A percentile compares a stretch with the other conserved stretches of the same genome.
Conservation (phyloP, 805 yeast species). For the Kuraishia cidri region DNA sequence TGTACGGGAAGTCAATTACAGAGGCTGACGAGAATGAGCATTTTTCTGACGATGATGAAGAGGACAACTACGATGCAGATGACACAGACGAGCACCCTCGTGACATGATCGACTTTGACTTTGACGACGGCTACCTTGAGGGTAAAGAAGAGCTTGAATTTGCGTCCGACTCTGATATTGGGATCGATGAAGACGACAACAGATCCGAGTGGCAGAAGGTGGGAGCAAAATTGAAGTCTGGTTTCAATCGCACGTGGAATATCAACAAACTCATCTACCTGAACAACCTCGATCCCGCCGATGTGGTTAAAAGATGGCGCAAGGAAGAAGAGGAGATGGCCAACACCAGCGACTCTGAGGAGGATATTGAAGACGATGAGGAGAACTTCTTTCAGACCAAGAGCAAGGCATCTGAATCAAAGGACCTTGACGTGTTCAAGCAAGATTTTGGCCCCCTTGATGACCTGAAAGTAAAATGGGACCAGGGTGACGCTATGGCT, state of each 20-base stretch:
- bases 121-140: slow-evolving; percentile 23
- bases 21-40: slow-evolving; percentile 35
- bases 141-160: slow-evolving; percentile 27
- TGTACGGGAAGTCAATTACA: slow-evolving; percentile 42
- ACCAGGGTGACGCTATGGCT: slow-evolving; percentile 26
- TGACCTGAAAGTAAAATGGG: slow-evolving; percentile 36
- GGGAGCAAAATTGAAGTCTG: slow-evolving; percentile 56
- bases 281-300: slow-evolving; percentile 67
- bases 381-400: slow-evolving; percentile 53
- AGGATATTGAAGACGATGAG: slow-evolving; percentile 31
- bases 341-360: slow-evolving; percentile 24
- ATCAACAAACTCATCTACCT: slow-evolving; percentile 73
- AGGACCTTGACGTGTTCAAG: slow-evolving; percentile 26
- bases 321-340: slow-evolving; percentile 37
- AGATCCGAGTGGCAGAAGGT: slow-evolving; percentile 31
- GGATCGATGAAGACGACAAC: slow-evolving; percentile 23
- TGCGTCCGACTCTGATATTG: slow-evolving; percentile 47
- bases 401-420: slow-evolving; percentile 16
- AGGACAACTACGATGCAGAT: slow-evolving; percentile 31
- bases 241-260: slow-evolving; percentile 59
- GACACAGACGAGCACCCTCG: slow-evolving; percentile 25
- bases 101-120: slow-evolving; percentile 38
- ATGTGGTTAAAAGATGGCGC: slow-evolving; percentile 66
- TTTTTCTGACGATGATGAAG: slow-evolving; percentile 31
- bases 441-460: slow-evolving; percentile 31